Conservation (phyloP, 345 rosid genomes). For the Capsella bursapastoris region DNA sequence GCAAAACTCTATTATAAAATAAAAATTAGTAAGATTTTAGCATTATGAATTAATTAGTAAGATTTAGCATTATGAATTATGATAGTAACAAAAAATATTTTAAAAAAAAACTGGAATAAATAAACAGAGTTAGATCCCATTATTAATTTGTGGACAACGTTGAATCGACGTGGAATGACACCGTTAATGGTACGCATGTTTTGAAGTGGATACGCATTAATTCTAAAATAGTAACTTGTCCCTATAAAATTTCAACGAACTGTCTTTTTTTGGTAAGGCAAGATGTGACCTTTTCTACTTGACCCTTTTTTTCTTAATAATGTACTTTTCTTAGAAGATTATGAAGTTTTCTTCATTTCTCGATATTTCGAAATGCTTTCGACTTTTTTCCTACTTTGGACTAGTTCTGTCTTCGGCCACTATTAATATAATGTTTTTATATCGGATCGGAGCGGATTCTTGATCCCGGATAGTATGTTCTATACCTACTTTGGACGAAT, state of each 20-base stretch:
- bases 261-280: constrained; percentile 23
- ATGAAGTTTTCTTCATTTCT: background rate
- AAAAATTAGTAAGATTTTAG: no score
- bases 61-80: no score
- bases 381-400: background rate
- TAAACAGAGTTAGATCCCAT: background rate
- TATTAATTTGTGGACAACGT: background rate
- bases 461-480: no score
- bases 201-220: constrained; percentile 35
- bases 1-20: no score
- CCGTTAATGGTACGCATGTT: constrained; percentile 31
- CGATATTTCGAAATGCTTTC: background rate
- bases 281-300: constrained; percentile 38
- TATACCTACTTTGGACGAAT: no score
- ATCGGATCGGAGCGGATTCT: no score
- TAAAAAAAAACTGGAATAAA: no score
- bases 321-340: background rate
- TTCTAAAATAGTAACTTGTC: constrained; percentile 23
- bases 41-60: no score
- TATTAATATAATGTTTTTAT: no score
- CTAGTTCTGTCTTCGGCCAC: no score
- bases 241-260: constrained; percentile 34
- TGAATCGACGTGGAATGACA: constrained; percentile 15
- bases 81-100: no score
- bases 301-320: constrained; percentile 2